Evolutionary conservation across 2,329 filamentous ascomycete genomes (phyloP).

Genomic region (Alternaria tenuissima): DNA sequence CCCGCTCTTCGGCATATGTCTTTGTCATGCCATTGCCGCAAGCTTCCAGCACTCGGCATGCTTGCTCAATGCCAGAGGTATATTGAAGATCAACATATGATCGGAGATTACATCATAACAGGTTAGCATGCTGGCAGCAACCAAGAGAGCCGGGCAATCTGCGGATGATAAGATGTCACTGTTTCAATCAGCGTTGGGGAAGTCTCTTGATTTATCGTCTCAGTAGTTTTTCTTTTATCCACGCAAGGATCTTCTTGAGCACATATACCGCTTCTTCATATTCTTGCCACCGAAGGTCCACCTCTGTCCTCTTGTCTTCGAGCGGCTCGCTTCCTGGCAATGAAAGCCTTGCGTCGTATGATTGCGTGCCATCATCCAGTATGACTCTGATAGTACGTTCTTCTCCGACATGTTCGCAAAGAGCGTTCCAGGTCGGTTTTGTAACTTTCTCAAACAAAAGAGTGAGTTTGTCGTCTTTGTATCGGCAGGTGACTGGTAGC

Average conservation of each 20-base stretch:
- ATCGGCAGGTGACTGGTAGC: constrained; percentile 7
- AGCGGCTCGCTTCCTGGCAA: constrained; percentile 3
- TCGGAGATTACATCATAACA: neutral
- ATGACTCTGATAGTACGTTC: constrained; percentile 2
- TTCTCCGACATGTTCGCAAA: constrained; percentile 1
- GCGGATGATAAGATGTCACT: neutral
- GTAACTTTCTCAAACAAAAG: neutral
- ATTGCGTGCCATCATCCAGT: neutral
- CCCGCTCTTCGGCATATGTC: neutral
- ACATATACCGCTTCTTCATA: neutral
- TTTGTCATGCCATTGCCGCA: neutral
- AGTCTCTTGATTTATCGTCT: neutral
- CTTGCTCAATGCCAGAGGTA: neutral
- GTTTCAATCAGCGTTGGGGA: neutral
- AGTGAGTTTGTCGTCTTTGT: constrained; percentile 5
- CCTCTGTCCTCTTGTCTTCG: neutral
- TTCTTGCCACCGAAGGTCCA: constrained; percentile 7
- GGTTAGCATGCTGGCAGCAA: neutral
- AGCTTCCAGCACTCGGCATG: neutral
- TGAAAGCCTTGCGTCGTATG: neutral
- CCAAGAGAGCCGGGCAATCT: neutral
- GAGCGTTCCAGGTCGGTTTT: neutral
- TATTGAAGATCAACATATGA: constrained; percentile 14
- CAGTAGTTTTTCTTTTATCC: constrained; percentile 4
- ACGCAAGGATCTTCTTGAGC: constrained; percentile 4